These are phyloP conservation scores for Amauroascus verrucosus DNA, from an alignment of 2,329 filamentous ascomycete species.

Conservation along the genomic window DNA sequence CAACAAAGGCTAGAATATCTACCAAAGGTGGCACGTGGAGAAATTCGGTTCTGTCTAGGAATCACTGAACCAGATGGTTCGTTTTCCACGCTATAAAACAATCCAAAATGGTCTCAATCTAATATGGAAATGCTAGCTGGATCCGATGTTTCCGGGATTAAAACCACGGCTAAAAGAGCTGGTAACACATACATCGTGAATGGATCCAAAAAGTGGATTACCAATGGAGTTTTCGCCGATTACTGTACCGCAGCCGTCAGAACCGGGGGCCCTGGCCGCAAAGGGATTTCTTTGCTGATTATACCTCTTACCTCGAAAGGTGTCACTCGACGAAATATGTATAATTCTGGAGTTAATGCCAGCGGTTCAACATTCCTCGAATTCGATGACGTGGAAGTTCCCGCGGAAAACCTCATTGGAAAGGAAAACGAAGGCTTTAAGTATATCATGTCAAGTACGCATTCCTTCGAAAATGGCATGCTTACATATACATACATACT, in stretches of 20 bases:
- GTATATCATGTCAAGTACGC: slow-evolving; percentile 57
- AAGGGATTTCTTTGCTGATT: slow-evolving; percentile 49
- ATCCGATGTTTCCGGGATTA: slow-evolving; percentile 55
- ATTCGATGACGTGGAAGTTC: slow-evolving; percentile 62
- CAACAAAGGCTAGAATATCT: slow-evolving; percentile 52
- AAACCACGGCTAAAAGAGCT: slow-evolving; percentile 47
- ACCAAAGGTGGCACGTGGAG: slow-evolving; percentile 48
- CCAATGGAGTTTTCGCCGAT: slow-evolving; percentile 50
- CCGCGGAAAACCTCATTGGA: slow-evolving; percentile 58
- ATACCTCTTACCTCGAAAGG: slow-evolving; percentile 44
- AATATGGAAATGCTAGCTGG: slow-evolving; percentile 35
- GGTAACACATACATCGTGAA: slow-evolving; percentile 52
- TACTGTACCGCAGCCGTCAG: slow-evolving; percentile 54
- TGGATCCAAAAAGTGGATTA: slow-evolving; percentile 60
- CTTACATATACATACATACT: slow-evolving; percentile 21
- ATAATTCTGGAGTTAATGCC: slow-evolving; percentile 57
- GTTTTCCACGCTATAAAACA: slow-evolving; percentile 8
- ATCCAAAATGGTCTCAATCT: slow-evolving; percentile 25
- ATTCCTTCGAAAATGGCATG: background rate
- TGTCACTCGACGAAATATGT: slow-evolving; percentile 45
- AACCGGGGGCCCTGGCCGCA: slow-evolving; percentile 45
- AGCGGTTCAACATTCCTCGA: slow-evolving; percentile 57
- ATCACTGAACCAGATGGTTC: slow-evolving; percentile 54
- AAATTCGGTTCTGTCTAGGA: slow-evolving; percentile 53
- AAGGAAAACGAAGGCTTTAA: slow-evolving; percentile 59